Conservation (phyloP, 345 rosid genomes). For the Erysimum cheiranthoides region DNA sequence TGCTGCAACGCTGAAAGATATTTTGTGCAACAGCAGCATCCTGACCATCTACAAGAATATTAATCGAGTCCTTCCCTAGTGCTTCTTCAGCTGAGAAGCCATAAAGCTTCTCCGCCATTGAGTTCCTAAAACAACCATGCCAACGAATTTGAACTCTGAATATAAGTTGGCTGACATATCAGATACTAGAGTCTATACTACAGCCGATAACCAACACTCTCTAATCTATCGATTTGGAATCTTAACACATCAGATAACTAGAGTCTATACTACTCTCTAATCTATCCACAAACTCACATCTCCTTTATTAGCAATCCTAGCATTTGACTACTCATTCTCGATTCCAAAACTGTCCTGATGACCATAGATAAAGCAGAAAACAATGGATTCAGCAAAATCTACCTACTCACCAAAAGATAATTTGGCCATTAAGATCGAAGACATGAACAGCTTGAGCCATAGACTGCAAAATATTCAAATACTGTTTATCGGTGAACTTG, state of each 20-base stretch:
- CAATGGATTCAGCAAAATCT: not conserved
- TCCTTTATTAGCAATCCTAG: not conserved
- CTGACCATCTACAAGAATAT: slow-evolving; percentile 65
- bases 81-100: slow-evolving; percentile 86
- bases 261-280: not conserved
- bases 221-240: not conserved
- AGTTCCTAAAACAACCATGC: slow-evolving; percentile 66
- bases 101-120: slow-evolving; percentile 83
- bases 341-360: not conserved
- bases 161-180: not conserved
- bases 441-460: slow-evolving; percentile 98
- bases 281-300: not conserved
- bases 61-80: slow-evolving; percentile 68
- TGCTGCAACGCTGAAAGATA: slow-evolving; percentile 57
- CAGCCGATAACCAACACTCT: not conserved
- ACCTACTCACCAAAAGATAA: slow-evolving; percentile 82
- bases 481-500: slow-evolving; percentile 80
- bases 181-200: not conserved
- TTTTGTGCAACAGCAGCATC: slow-evolving; percentile 61
- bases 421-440: slow-evolving; percentile 61
- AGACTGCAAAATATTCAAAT: slow-evolving; percentile 91
- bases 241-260: slow-evolving; percentile 12
- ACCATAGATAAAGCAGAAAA: not conserved
- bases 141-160: slow-evolving; percentile 18
- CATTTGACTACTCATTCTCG: slow-evolving; percentile 1